Base-by-base conservation (phyloP, 495 filamentous ascomycete species). In the Hapsidospora chrysogenum region DNA sequence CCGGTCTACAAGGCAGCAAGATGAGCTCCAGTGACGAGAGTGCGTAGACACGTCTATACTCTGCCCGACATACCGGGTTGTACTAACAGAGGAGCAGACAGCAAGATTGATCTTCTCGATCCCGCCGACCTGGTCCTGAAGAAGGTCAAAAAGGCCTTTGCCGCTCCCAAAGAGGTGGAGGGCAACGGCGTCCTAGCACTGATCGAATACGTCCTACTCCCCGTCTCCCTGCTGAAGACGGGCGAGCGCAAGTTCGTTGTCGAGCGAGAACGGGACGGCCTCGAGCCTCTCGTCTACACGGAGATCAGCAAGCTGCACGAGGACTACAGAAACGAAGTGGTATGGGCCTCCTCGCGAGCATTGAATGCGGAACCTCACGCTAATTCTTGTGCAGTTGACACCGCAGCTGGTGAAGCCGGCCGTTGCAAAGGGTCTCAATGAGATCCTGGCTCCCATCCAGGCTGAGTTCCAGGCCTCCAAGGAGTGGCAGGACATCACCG, bases 91-190 rank as follows among this genome's bases (percentile, higher is more conserved):
- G n/a, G n/a, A 7, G 7, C 70, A 21, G 77, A 84, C 46, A 78
- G 67, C 32, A 92, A 97, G 63, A 93, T 96, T 43, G 89, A 96
- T 52, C 63, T 97, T 6, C 67, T 97, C 4, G 89, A 97, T 42
- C 27, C 68, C 0, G 56, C 76, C 0, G 85, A 92, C 6, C 50
- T 57, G 3, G 72, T 94, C 3, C 52, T 59, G 35, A 78, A 72
- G 57, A 94, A 95, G 66, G 62, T 95, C 39, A 72, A 72, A 44
- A 93, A 93, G 54, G 80, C 86, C 2, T 65, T 75, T 27, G 78
- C 78, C 4, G 68, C 68, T 21, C 89, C 89, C 2, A 64, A 70
- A 41, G 66, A 80, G 20, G 60, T 82, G 13, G 83, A 92, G 43
- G 78, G 74, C 5, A 97, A 97, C 49, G 89, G 89, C 9, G 50